Evolutionary conservation across 2,329 filamentous ascomycete species (phyloP), one percentile per base, ranked within the genome.

Genomic region (Colletotrichum trifolii): DNA sequence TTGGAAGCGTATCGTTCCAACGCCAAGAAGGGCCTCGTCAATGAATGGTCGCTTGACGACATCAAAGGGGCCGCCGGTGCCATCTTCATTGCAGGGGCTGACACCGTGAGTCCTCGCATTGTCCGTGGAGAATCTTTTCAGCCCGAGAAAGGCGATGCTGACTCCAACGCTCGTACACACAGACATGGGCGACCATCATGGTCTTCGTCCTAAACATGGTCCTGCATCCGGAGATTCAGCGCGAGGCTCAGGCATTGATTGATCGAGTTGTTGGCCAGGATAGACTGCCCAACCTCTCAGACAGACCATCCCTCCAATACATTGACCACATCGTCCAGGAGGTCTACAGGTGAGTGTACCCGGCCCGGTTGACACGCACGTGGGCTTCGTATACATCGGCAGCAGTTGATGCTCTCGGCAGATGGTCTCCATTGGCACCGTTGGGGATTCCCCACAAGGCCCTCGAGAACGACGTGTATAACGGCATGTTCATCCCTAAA

Each of bases 401-500:
- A 13, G 8, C 42, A 47, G 48, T 49, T 66, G 34, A 66, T 36
- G 15, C 49, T 33, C 25, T 46, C 25, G 73, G 78, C 42, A 76
- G 83, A 25, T 82, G 78, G 76, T 74, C 73, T 35, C 82, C 82
- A 5, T 72, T 84, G 4, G 79, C 77, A 11, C 82, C 83, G 1
- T 71, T 85, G 2, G 83, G 82, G 3, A 82, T 89, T 40, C 86
- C 87, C 2, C 87, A 89, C 71, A 79, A 76, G 48, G 79, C 83
- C 12, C 76, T 83, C 2, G 73, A 82, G 50, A 86, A 89, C 60
- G 87, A 89, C 60, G 76, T 82, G 10, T 89, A 88, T 70, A 76
- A 83, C 17, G 85, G 81, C 39, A 84, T 85, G 73, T 80, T 82
- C 63, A 87, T 89, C 54, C 85, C 85, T 9, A 82, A 81, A n/a